phyloP scores from a whole-genome alignment of 2,329 filamentous ascomycete species.

The Sporothrix globosa region DNA sequence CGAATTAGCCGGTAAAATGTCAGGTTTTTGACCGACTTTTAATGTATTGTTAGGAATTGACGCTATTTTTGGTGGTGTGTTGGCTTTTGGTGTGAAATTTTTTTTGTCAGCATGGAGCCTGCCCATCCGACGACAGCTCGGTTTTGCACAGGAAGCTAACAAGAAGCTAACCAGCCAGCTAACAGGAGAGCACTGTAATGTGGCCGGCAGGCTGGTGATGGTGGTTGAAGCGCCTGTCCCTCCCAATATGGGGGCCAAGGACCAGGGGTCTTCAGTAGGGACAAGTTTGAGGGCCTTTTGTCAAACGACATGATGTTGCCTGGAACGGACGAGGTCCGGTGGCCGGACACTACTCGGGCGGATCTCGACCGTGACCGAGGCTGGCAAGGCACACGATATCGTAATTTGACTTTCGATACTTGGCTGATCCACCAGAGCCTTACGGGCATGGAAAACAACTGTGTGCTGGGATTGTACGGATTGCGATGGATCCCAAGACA shows the following conservation, averaged over 20 bases:
- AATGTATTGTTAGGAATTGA: too few species aligned
- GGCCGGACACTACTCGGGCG: conserved; percentile 16
- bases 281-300: background rate
- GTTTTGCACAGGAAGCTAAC: background rate
- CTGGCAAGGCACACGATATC: background rate
- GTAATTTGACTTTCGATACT: too few species aligned
- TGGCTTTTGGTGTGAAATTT: too few species aligned
- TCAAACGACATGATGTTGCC: background rate
- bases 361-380: conserved; percentile 10
- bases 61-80: too few species aligned
- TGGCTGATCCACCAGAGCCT: background rate
- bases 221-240: background rate
- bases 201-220: conserved; percentile 2
- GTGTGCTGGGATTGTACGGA: background rate
- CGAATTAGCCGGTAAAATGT: too few species aligned
- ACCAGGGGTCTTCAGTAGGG: background rate
- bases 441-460: background rate
- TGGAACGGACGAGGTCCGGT: conserved; percentile 11
- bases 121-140: conserved; percentile 1
- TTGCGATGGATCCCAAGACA: conserved; percentile 1
- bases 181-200: conserved; percentile 9
- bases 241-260: background rate
- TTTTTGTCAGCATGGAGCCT: too few species aligned
- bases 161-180: background rate
- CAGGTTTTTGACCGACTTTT: too few species aligned